phyloP scores from a whole-genome alignment of 2,329 filamentous ascomycete genomes.

The Trichoderma lentiforme region DNA sequence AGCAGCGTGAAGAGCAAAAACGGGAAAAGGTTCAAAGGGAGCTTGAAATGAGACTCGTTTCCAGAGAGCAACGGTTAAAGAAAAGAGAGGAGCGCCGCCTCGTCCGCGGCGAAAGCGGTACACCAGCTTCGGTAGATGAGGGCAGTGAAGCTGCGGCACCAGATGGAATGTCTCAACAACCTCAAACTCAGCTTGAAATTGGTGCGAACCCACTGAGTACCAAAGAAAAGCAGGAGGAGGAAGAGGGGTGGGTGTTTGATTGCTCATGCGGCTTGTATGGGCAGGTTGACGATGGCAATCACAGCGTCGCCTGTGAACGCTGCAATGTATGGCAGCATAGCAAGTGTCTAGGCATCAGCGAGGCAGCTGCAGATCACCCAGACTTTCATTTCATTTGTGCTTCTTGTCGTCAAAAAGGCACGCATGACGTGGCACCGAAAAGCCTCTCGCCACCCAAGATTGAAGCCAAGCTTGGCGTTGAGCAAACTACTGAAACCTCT shows the following conservation, averaged over 20 bases:
- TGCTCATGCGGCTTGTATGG: slow-evolving; percentile 89
- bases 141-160: slow-evolving; percentile 54
- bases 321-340: slow-evolving; percentile 98
- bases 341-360: slow-evolving; percentile 78
- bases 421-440: slow-evolving; percentile 55
- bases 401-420: slow-evolving; percentile 69
- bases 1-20: slow-evolving; percentile 64
- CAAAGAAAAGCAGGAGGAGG: slow-evolving; percentile 66
- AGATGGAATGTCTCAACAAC: slow-evolving; percentile 70
- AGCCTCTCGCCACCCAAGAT: slow-evolving; percentile 24
- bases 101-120: slow-evolving; percentile 80
- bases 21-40: slow-evolving; percentile 62
- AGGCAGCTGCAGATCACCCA: slow-evolving; percentile 74
- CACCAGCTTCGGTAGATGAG: slow-evolving; percentile 73
- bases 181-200: slow-evolving; percentile 66
- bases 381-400: slow-evolving; percentile 86
- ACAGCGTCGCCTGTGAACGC: slow-evolving; percentile 88
- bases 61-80: slow-evolving; percentile 78
- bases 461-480: slow-evolving; percentile 38
- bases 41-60: slow-evolving; percentile 74
- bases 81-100: slow-evolving; percentile 81
- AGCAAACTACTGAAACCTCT: not conserved
- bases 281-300: slow-evolving; percentile 88
- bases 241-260: slow-evolving; percentile 91
- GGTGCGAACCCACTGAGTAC: slow-evolving; percentile 75